Conservation (phyloP, 148 eudicot genomes). For the Beta vulgaris region DNA sequence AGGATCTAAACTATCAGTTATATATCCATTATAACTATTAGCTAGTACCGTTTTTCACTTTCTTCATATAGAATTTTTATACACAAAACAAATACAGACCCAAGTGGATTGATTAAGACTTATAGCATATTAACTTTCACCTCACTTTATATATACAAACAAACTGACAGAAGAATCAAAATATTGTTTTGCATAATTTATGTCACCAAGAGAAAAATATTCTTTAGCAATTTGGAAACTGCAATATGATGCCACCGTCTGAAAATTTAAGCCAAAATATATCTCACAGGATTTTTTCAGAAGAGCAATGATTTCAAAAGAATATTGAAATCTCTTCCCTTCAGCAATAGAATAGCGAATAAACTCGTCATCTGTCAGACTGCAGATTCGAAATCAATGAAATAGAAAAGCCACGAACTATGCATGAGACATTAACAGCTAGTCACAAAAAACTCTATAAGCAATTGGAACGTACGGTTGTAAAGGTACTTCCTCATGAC, state of each 20-base stretch:
- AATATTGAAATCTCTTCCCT: conserved; percentile 83
- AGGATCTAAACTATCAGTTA: no score
- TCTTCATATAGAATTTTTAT: no score
- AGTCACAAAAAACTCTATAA: neutral
- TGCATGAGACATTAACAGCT: neutral
- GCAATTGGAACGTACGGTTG: conserved; percentile 54
- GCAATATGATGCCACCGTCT: conserved; percentile 73
- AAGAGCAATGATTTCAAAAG: conserved; percentile 82
- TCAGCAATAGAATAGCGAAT: conserved; percentile 59
- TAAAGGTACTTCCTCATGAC: conserved; percentile 46
- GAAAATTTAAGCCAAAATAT: conserved; percentile 56
- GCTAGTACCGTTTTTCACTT: no score
- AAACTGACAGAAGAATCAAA: no score
- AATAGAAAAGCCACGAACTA: conserved; percentile 3
- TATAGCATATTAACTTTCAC: no score
- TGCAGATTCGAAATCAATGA: conserved; percentile 13
- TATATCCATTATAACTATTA: no score
- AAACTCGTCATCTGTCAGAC: conserved; percentile 92
- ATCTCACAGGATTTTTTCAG: conserved; percentile 72
- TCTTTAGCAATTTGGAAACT: conserved; percentile 68
- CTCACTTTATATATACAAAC: no score
- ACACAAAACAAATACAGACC: no score
- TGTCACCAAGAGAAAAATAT: no score
- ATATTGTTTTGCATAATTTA: no score
- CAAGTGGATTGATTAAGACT: no score